These are phyloP conservation scores for Pleoardoris graminearum DNA, from an alignment of 2,329 filamentous ascomycete genomes.

Conservation along the genomic window DNA sequence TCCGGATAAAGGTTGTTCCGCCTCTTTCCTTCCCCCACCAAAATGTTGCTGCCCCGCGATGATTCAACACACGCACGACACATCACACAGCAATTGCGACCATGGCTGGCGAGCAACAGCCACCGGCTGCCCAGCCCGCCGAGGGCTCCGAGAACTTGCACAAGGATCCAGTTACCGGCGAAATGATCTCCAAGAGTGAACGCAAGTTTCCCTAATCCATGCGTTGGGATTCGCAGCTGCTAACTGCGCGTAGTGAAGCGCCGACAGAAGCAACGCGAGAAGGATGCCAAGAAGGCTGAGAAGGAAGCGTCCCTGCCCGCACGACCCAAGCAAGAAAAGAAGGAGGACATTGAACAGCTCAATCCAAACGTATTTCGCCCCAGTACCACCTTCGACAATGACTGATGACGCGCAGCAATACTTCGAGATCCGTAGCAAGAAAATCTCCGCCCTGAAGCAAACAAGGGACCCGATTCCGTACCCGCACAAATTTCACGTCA, in stretches of 20 bases:
- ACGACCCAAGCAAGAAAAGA: conserved; percentile 63
- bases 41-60: too few relatives aligned
- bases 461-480: conserved; percentile 73
- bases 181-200: conserved; percentile 64
- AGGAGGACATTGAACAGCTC: conserved; percentile 61
- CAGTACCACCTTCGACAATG: too few relatives aligned
- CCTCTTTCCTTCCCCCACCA: too few relatives aligned
- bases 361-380: too few relatives aligned
- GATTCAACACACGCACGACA: too few relatives aligned
- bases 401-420: too few relatives aligned
- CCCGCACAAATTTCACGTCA: conserved; percentile 90
- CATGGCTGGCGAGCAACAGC: conserved; percentile 39
- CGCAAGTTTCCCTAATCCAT: conserved; percentile 61
- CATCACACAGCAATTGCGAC: conserved; percentile 19
- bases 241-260: conserved; percentile 72
- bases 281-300: conserved; percentile 86
- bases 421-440: conserved; percentile 84
- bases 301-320: conserved; percentile 72
- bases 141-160: conserved; percentile 64
- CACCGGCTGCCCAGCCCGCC: conserved; percentile 28
- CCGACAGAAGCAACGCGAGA: conserved; percentile 90
- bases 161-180: conserved; percentile 91
- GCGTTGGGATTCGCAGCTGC: conserved; percentile 30
- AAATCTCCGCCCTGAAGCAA: background rate
- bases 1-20: too few relatives aligned